A percentile compares a stretch with the other conserved stretches of the same genome.
Conservation (phyloP, 202 grass and related monocot genomes). For the Eragrostis tef region DNA sequence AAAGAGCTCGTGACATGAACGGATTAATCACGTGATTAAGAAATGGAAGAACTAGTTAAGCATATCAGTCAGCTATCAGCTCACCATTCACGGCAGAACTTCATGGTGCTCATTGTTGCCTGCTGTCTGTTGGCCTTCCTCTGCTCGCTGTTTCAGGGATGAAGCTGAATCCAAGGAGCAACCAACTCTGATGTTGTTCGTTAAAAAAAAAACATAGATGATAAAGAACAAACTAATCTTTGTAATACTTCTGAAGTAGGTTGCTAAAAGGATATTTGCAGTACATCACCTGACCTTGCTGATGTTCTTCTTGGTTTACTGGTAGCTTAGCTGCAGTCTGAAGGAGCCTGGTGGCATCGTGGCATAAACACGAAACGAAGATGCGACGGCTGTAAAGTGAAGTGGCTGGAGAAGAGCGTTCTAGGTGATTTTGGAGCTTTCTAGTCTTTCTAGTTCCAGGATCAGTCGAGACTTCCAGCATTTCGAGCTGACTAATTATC, state of each 20-base stretch:
- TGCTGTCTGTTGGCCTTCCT: neutral
- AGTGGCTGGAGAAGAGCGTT: neutral
- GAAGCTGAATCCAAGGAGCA: neutral
- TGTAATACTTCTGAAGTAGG: neutral
- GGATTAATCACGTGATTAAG: neutral
- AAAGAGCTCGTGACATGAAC: neutral
- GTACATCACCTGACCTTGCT: too few species aligned
- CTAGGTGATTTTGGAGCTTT: neutral
- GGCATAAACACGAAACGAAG: too few species aligned
- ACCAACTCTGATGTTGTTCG: neutral
- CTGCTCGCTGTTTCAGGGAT: neutral
- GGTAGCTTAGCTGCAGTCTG: neutral
- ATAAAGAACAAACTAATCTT: neutral
- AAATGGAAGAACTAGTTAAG: neutral
- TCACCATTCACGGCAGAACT: slow-evolving; percentile 65
- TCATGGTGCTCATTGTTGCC: slow-evolving; percentile 54
- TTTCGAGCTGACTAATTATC: too few species aligned
- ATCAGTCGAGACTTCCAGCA: neutral
- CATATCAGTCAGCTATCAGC: neutral
- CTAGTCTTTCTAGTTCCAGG: neutral
- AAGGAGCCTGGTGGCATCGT: neutral
- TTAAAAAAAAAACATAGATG: neutral
- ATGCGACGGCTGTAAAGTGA: neutral
- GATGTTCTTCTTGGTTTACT: neutral
- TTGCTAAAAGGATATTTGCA: too few species aligned